These are phyloP conservation scores for Amborella trichopoda DNA, from an alignment of 164 flowering plant genomes.

Conservation along the genomic window DNA sequence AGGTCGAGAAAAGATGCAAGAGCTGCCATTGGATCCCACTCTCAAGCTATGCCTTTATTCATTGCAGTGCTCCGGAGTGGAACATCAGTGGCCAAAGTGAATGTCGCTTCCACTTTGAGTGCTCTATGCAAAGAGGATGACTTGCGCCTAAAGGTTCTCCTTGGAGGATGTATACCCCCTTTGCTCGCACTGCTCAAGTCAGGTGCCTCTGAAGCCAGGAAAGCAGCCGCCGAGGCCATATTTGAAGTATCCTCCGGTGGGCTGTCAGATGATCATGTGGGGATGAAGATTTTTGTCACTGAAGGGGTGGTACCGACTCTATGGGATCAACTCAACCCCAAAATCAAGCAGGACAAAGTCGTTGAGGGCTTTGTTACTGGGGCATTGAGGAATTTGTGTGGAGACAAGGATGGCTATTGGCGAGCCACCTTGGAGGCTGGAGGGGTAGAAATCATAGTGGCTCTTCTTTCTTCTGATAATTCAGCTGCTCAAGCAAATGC, in stretches of 20 bases:
- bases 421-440: slow-evolving; percentile 66
- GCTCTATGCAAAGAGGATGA: slow-evolving; percentile 71
- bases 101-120: slow-evolving; percentile 59
- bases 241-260: slow-evolving; percentile 80
- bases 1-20: slow-evolving; percentile 68
- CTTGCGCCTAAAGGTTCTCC: slow-evolving; percentile 66
- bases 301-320: slow-evolving; percentile 85
- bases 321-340: slow-evolving; percentile 72
- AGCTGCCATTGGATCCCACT: slow-evolving; percentile 57
- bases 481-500: slow-evolving; percentile 76
- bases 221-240: slow-evolving; percentile 84
- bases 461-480: slow-evolving; percentile 69
- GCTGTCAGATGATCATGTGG: slow-evolving; percentile 76
- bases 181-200: slow-evolving; percentile 72
- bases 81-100: slow-evolving; percentile 51
- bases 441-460: slow-evolving; percentile 72
- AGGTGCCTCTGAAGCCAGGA: slow-evolving; percentile 53
- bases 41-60: slow-evolving; percentile 82
- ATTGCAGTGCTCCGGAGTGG: slow-evolving; percentile 67
- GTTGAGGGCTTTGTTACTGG: slow-evolving; percentile 83
- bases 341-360: slow-evolving; percentile 59
- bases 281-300: slow-evolving; percentile 73
- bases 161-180: slow-evolving; percentile 88
- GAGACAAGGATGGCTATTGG: slow-evolving; percentile 80
- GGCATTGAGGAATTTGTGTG: slow-evolving; percentile 80